These are phyloP conservation scores for Cryptomeria japonica DNA, from an alignment of 75 land plant species.

Conservation along the genomic window DNA sequence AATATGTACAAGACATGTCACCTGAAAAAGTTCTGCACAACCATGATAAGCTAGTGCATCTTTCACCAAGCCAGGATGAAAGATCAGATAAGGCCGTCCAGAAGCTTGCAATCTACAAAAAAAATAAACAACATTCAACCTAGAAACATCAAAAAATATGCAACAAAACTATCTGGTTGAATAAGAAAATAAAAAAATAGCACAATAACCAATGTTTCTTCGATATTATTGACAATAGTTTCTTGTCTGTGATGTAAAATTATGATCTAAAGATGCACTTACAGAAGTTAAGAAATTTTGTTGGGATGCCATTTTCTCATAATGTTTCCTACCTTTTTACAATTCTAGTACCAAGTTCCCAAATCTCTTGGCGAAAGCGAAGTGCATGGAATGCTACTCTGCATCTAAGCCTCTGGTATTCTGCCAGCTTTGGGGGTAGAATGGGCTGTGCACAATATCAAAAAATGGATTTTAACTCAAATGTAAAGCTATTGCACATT, in stretches of 20 bases:
- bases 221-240: not conserved
- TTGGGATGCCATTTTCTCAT: not conserved
- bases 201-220: not conserved
- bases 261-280: not conserved
- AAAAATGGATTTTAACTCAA: not conserved
- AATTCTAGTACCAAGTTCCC: conserved; percentile 65
- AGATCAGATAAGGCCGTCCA: conserved; percentile 71
- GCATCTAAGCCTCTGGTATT: conserved; percentile 59
- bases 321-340: conserved; percentile 47
- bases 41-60: conserved; percentile 82
- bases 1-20: conserved; percentile 14
- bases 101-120: conserved; percentile 58
- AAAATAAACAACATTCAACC: not conserved
- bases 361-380: conserved; percentile 57
- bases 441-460: conserved; percentile 39
- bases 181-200: not conserved
- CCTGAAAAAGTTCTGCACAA: conserved; percentile 91
- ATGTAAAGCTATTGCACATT: not conserved
- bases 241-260: not conserved
- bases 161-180: not conserved
- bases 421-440: conserved; percentile 63
- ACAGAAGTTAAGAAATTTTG: not conserved
- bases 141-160: not conserved
- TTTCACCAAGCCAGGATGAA: conserved; percentile 69
- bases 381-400: conserved; percentile 65